Percentiles rank a stretch among this genome's conserved stretches.
Evolutionary conservation across 2,329 filamentous ascomycete genomes (phyloP).

Genomic region (Venturia effusa): DNA sequence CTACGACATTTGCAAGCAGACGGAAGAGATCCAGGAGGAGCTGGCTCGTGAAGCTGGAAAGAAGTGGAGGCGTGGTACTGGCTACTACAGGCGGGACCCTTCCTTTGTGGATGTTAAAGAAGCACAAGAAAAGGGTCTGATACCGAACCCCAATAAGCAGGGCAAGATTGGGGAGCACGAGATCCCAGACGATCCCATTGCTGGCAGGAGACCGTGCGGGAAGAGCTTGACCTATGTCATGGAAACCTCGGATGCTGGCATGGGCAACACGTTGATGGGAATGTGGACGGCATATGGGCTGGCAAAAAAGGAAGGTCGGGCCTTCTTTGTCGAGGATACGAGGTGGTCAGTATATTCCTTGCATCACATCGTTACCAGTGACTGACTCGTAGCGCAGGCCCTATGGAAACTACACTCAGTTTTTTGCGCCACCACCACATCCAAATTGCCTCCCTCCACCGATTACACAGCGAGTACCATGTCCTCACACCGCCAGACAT

Average conservation of each 20-base stretch:
- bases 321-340: conserved; percentile 78
- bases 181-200: conserved; percentile 15
- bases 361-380: not conserved
- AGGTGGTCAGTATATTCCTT: conserved; percentile 43
- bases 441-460: conserved; percentile 61
- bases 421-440: conserved; percentile 57
- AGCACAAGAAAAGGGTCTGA: conserved; percentile 38
- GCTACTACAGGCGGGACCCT: conserved; percentile 52
- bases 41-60: conserved; percentile 22
- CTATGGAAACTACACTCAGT: conserved; percentile 63
- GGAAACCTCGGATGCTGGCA: conserved; percentile 61
- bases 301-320: conserved; percentile 59
- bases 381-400: conserved; percentile 34
- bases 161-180: conserved; percentile 13
- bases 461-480: conserved; percentile 66
- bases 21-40: conserved; percentile 51
- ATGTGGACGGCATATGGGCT: conserved; percentile 78
- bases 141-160: conserved; percentile 23
- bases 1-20: conserved; percentile 55
- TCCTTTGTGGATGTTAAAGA: conserved; percentile 67
- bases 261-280: conserved; percentile 66
- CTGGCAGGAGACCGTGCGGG: conserved; percentile 46
- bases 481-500: conserved; percentile 64
- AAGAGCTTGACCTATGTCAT: conserved; percentile 68
- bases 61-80: conserved; percentile 32